Conservation (phyloP, 495 filamentous ascomycete genomes). For the Bryoglossum gracile region DNA sequence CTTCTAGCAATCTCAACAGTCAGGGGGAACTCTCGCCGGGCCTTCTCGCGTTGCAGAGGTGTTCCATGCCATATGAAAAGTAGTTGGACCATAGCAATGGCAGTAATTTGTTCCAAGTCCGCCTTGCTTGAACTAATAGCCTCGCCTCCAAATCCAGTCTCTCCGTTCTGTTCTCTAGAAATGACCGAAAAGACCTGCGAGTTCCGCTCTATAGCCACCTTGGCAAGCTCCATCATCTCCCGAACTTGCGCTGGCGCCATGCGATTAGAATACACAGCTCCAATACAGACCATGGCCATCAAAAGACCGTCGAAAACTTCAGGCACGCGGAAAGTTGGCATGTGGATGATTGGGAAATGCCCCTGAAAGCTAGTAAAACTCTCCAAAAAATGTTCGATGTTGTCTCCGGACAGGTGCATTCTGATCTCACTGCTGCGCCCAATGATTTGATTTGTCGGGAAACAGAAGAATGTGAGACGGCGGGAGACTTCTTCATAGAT, state of each 20-base stretch:
- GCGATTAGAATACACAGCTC: constrained; percentile 57
- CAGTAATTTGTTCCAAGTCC: constrained; percentile 54
- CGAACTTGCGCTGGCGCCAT: constrained; percentile 46
- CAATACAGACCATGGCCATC: constrained; percentile 56
- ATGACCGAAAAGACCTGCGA: constrained; percentile 38
- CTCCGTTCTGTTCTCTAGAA: constrained; percentile 27
- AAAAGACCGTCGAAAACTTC: constrained; percentile 53
- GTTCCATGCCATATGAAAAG: constrained; percentile 59
- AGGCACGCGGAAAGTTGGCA: constrained; percentile 56
- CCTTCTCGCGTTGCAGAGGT: constrained; percentile 46
- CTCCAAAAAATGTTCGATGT: constrained; percentile 55
- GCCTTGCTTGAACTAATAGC: constrained; percentile 26
- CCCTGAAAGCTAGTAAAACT: constrained; percentile 55
- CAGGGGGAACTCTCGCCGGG: constrained; percentile 43
- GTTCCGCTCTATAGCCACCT: constrained; percentile 40
- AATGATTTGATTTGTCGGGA: constrained; percentile 32
- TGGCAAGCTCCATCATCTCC: constrained; percentile 49
- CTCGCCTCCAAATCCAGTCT: constrained; percentile 29
- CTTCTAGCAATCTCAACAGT: constrained; percentile 44
- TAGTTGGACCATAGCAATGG: constrained; percentile 47
- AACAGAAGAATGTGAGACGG: constrained; percentile 47
- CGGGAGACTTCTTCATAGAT: constrained; percentile 43
- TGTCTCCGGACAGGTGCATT: constrained; percentile 47
- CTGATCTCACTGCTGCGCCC: constrained; percentile 35
- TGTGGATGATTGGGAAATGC: constrained; percentile 63